Base-by-base conservation (phyloP, 192 early-diverging fungal genomes). In the Powellomyces hirtus region DNA sequence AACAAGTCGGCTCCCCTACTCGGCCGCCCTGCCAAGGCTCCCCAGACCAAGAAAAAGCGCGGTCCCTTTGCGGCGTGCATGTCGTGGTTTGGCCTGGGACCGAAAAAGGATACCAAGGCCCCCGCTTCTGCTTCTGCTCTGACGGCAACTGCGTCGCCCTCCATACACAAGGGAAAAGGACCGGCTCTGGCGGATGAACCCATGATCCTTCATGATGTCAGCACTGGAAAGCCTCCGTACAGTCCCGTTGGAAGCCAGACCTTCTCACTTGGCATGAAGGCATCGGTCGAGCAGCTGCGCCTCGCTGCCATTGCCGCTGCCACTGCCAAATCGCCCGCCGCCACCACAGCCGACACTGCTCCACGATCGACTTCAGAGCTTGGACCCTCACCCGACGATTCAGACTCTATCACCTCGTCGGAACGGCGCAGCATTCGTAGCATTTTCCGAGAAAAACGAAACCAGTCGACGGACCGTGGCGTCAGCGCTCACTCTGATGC, bases 391-490 rank as follows among this genome's bases (percentile, higher is more conserved):
- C n/a, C n/a, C n/a, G n/a, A n/a, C n/a, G n/a, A n/a, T n/a, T n/a
- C n/a, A n/a, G n/a, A n/a, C n/a, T n/a, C n/a, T n/a, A n/a, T n/a
- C n/a, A 16, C 16, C 5, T 49, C 46, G 46, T 49, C 46, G 46
- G 46, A 49, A 16, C 46, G 46, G n/a, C 46, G 46, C n/a, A 49
- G 46, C 26, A 49, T 49, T 49, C 46, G 46, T 18, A 49, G 46
- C 26, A 49, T 49, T 49, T 49, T 49, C 46, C 46, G 46, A 18
- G 46, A 24, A 14, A 24, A 24, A 16, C 46, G 46, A 3, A 49
- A 49, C 14, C n/a, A 18, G 3, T 49, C 46, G 2, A 18, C 40
- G 40, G 40, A 42, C 8, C 40, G 40, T 8, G 10, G 40, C 40
- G 40, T 18, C 40, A 18, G 8, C 40, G 40, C 40, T 42, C 10